Evolutionary conservation across 2,329 filamentous ascomycete species (phyloP), one percentile per base, ranked within the genome.

Genomic region (Septoria linicola): DNA sequence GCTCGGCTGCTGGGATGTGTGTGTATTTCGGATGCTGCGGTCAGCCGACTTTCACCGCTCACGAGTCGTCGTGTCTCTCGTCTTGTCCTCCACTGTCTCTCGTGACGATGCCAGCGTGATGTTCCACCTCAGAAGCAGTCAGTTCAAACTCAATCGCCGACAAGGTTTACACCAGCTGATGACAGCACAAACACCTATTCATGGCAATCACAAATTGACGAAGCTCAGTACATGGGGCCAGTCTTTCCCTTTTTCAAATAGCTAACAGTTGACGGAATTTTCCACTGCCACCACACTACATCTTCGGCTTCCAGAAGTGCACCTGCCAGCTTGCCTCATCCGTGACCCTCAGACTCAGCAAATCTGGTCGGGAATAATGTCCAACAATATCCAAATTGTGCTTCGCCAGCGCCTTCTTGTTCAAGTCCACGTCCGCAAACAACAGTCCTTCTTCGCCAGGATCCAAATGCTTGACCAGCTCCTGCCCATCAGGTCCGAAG

Each of bases 361-460:
- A 36, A 7, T 54, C 51, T 7, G 46, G 51, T 2, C 51, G 30
- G 14, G 32, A 40, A 41, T 54, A 54, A n/a, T 54, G 51, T 16
- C 51, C 51, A 16, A 54, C 51, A 32, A 50, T 37, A 14, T 54
- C 51, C 10, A 54, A 21, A 25, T 49, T 49, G n/a, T 49, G 44
- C 16, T 54, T 54, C 14, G 51, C 44, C 3, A 43, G 23, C 20
- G 39, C 45, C 14, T 49, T 54, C 31, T 49, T 40, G 10, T 35
- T 39, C 17, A 54, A 21, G 17, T 54, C 44, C 8, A 54, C 37
- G 7, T 54, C 51, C 1, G 51, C 51, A 25, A 35, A 40, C 21
- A 54, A 36, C 16, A 54, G 13, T 0, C 44, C 51, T 37, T 49
- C 51, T 21, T 45, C 51, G 8, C 45, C 45, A 8, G 46, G 40